phyloP scores from a whole-genome alignment of 2,329 filamentous ascomycete genomes.

The Apiospora pterosperma region DNA sequence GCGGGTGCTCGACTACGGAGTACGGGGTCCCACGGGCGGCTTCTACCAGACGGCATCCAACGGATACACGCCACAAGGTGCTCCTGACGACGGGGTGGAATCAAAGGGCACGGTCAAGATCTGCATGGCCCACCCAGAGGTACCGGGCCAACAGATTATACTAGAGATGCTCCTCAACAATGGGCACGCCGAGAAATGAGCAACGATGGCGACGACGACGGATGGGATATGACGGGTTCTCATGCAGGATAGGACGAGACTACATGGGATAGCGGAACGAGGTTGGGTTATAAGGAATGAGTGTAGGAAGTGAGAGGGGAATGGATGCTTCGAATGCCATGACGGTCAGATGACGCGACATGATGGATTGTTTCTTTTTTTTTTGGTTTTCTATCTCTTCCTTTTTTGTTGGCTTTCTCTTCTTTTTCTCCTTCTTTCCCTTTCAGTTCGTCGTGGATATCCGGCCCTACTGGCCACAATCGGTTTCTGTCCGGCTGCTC shows the following conservation, averaged over 20 bases:
- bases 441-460: neutral
- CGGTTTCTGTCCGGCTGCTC: neutral
- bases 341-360: neutral
- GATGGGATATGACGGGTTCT: neutral
- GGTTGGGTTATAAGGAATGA: neutral
- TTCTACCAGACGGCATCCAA: conserved; percentile 28
- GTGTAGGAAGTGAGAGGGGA: neutral
- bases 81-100: conserved; percentile 36
- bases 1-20: conserved; percentile 82
- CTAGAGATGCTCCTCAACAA: conserved; percentile 92
- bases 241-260: neutral
- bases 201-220: conserved; percentile 3
- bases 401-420: neutral
- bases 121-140: conserved; percentile 89
- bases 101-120: conserved; percentile 83
- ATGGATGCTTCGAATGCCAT: neutral
- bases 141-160: conserved; percentile 80
- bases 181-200: conserved; percentile 59
- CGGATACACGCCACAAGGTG: conserved; percentile 26
- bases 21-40: conserved; percentile 57
- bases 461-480: conserved; percentile 1
- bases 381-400: neutral
- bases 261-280: neutral
- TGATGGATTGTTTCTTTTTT: neutral
- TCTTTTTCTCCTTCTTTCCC: neutral